Conservation (phyloP, 2,329 filamentous ascomycete species). For the Pleurostoma richardsiae region DNA sequence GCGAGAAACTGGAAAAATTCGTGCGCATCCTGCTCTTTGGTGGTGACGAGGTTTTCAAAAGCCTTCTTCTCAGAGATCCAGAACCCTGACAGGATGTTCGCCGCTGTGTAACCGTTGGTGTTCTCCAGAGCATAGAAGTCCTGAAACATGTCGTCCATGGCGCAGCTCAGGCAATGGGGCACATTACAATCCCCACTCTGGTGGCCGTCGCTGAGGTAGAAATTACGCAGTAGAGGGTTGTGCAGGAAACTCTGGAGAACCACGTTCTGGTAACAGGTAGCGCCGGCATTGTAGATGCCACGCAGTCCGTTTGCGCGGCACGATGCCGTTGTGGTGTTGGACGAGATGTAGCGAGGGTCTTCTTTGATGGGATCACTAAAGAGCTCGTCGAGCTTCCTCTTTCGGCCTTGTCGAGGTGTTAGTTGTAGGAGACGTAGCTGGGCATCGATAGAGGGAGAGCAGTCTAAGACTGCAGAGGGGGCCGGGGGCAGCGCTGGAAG, state of each 20-base stretch:
- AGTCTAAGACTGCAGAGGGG: too few relatives aligned
- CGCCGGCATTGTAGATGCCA: slow-evolving; percentile 95
- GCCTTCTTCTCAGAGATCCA: slow-evolving; percentile 78
- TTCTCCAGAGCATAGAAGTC: slow-evolving; percentile 69
- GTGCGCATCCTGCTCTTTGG: slow-evolving; percentile 93
- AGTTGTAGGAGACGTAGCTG: slow-evolving; percentile 2
- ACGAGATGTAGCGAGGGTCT: slow-evolving; percentile 70
- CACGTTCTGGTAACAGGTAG: slow-evolving; percentile 97
- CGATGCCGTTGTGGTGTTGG: slow-evolving; percentile 73
- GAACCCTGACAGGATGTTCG: slow-evolving; percentile 82
- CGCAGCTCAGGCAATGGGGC: slow-evolving; percentile 61
- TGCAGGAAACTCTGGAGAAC: slow-evolving; percentile 91
- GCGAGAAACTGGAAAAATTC: slow-evolving; percentile 96
- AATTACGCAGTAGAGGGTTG: slow-evolving; percentile 86
- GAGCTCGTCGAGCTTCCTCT: slow-evolving; percentile 71
- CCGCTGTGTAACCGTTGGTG: slow-evolving; percentile 84
- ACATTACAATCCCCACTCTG: slow-evolving; percentile 67
- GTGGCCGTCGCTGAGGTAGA: slow-evolving; percentile 88
- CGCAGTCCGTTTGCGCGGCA: slow-evolving; percentile 85
- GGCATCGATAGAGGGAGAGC: too few relatives aligned
- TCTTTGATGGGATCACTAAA: slow-evolving; percentile 61
- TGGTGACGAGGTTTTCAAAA: slow-evolving; percentile 75
- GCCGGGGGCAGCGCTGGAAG: too few relatives aligned
- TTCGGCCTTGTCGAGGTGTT: slow-evolving; percentile 45
- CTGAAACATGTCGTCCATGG: slow-evolving; percentile 70